A percentile compares a stretch with the other conserved stretches of the same genome.
These are phyloP conservation scores for Serendipita sp. DNA, from an alignment of 768 basidiomycete species.

Conservation along the genomic window DNA sequence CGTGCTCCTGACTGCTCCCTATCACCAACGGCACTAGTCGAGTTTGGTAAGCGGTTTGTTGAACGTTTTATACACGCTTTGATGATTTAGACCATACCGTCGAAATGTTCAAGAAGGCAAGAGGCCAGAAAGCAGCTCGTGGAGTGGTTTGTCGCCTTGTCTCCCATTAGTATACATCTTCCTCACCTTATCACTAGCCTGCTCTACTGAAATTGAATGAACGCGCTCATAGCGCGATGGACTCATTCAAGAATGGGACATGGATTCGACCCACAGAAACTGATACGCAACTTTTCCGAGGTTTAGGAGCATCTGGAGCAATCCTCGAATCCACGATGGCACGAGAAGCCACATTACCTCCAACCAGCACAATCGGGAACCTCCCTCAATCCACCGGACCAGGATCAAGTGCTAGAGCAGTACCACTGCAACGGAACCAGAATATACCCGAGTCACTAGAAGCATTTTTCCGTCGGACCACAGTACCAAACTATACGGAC, in stretches of 20 bases:
- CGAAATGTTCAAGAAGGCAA: not conserved
- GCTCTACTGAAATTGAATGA: not conserved
- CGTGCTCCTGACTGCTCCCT: not conserved
- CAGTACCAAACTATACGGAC: too few species aligned
- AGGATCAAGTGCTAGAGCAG: too few species aligned
- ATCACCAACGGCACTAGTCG: not conserved
- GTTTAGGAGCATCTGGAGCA: not conserved
- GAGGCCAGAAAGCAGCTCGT: not conserved
- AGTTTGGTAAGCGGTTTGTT: not conserved
- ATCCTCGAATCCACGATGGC: not conserved
- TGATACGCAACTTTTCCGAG: not conserved
- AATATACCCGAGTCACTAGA: too few species aligned
- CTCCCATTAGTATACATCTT: not conserved
- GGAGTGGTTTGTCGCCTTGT: not conserved
- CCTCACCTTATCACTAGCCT: not conserved
- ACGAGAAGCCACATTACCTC: not conserved
- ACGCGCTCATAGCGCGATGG: not conserved
- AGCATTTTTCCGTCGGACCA: too few species aligned
- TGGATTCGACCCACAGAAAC: not conserved
- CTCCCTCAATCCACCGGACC: too few species aligned
- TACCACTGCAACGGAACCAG: too few species aligned
- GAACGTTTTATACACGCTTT: not conserved
- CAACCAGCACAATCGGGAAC: not conserved
- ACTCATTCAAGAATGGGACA: not conserved
- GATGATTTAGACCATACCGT: not conserved